Base-by-base conservation (phyloP, 768 basidiomycete species). In the Trichaptum fuscoviolaceum region DNA sequence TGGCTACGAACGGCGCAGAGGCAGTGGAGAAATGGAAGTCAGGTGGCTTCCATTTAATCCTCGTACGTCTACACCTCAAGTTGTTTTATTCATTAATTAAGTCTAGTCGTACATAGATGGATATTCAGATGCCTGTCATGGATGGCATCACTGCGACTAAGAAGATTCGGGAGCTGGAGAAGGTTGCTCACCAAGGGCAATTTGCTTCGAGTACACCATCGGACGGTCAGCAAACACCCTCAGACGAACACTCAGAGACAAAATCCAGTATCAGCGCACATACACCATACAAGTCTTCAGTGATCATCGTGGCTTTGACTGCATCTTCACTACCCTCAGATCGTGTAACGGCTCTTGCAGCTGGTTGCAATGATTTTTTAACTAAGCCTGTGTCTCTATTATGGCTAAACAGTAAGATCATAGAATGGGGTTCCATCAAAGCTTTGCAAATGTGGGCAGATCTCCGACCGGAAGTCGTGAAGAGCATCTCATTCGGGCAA, bases 61-160 rank as follows among this genome's bases (percentile, higher is more conserved):
- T 99, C 77, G 96, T 97, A 69, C 70, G 92, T 81, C 12, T 20
- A 35, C 36, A 65, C 66, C n/a, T 35, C 25, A 52, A 58, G 57
- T n/a, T 58, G 23, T 25, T 15, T 52, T 65, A 36, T 35, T 68
- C 25, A 66, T 74, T 42, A 75, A 36, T n/a, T 61, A 52, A 52
- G 15, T 20, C 3, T 20, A 52, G 69, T 62, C 63, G 52, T 35
- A 30, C 67, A 3, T 70, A 98, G 96, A 99, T 99, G 97, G 97
- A 99, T 80, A 99, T 99, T 64, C 96, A 99, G 78, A 95, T 99
- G 87, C 97, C 97, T 9, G 89, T 99, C 71, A 99, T 97, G 92
- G 94, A 96, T 77, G 97, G 97, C 35, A 97, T 99, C 62, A 87
- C 93, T 74, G 97, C 97, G 7, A 99, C 97, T 3, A 95, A 95